A percentile compares a stretch with the other conserved stretches of the same genome.
These are phyloP conservation scores for Vigna reflexopilosa DNA, from an alignment of 306 rosid genomes.

Conservation along the genomic window DNA sequence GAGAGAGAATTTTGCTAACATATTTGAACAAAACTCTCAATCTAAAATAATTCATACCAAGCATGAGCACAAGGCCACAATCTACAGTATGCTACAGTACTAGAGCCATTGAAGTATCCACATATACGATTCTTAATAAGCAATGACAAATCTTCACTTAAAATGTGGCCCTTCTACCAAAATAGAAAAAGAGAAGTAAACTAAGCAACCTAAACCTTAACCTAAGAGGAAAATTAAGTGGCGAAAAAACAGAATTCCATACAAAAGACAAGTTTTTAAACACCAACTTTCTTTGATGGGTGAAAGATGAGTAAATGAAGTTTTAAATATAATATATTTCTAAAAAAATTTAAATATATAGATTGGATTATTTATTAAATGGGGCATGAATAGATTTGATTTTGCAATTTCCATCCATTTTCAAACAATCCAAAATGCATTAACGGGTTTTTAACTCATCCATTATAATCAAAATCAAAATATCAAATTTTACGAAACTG, in stretches of 20 bases:
- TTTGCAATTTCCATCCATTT: not conserved
- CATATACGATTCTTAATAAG: not conserved
- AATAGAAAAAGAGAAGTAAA: not conserved
- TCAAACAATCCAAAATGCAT: not conserved
- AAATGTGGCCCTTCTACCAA: not conserved
- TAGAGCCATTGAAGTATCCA: not conserved
- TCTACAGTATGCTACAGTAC: not conserved
- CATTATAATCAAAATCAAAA: not conserved
- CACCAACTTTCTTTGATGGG: not conserved
- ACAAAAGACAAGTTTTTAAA: not conserved
- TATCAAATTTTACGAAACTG: not conserved
- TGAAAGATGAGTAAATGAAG: not conserved
- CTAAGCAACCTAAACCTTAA: not conserved
- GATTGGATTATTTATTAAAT: constrained; percentile 12
- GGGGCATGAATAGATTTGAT: not conserved
- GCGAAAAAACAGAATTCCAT: not conserved
- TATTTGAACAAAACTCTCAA: not conserved
- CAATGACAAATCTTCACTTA: not conserved
- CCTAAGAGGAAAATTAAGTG: not conserved
- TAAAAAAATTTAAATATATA: no score
- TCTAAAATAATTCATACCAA: not conserved
- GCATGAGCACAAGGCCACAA: not conserved
- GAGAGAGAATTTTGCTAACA: not conserved
- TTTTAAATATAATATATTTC: not conserved
- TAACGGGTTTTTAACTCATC: not conserved